phyloP scores from a whole-genome alignment of 1,284 basidiomycete genomes.

The Fomitopsis schrenkii region DNA sequence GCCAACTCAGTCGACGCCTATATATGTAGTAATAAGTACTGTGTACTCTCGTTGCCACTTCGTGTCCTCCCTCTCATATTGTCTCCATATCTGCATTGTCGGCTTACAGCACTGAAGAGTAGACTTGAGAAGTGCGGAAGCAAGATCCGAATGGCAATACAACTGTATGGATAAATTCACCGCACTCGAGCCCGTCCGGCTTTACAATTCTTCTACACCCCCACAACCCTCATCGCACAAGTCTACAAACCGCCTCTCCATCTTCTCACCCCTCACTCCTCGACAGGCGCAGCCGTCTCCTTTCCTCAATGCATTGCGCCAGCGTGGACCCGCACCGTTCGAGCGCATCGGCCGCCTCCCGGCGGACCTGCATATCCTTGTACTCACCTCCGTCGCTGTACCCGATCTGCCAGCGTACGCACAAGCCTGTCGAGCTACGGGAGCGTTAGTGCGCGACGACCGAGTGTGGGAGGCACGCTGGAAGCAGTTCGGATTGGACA shows the following conservation, averaged over 20 bases:
- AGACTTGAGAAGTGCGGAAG: no score
- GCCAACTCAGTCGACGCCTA: no score
- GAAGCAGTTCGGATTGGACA: constrained; percentile 53
- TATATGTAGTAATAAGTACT: no score
- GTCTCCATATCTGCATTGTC: no score
- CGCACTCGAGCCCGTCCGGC: constrained; percentile 68
- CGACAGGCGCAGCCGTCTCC: constrained; percentile 7
- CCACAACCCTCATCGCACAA: background rate
- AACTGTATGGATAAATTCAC: constrained; percentile 73
- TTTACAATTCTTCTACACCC: constrained; percentile 43
- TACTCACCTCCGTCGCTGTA: constrained; percentile 71
- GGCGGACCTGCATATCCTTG: constrained; percentile 67
- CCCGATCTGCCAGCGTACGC: constrained; percentile 78
- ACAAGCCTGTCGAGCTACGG: constrained; percentile 59
- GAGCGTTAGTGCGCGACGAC: constrained; percentile 65
- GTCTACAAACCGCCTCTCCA: background rate
- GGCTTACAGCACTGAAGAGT: no score
- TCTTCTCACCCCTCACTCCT: background rate
- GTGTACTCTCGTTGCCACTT: no score
- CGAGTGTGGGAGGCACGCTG: constrained; percentile 73
- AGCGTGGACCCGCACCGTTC: constrained; percentile 29
- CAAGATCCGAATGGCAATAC: background rate
- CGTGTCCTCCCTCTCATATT: no score
- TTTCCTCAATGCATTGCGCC: constrained; percentile 1
- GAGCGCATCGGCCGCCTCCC: constrained; percentile 74